Conservation (phyloP, 306 rosid genomes). For the Quercus wislizeni region DNA sequence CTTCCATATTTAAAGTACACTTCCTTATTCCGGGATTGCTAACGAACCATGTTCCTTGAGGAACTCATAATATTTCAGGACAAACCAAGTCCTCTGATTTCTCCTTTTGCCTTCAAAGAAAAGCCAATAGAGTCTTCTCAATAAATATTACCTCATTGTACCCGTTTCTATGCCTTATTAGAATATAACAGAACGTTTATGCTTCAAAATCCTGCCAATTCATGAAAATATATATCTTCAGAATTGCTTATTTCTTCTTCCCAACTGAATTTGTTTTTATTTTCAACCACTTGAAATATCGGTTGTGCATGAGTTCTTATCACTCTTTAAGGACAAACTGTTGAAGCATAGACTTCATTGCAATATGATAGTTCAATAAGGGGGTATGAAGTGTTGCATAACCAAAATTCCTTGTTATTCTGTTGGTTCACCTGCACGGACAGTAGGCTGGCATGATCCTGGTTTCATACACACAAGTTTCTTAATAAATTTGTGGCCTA, state of each 20-base stretch:
- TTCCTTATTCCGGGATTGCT: no score
- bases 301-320: slow-evolving; percentile 4
- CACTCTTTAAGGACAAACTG: neutral
- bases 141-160: neutral
- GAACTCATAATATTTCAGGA: neutral
- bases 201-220: neutral
- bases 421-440: slow-evolving; percentile 77
- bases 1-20: no score
- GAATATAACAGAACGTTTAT: neutral
- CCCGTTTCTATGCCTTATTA: neutral
- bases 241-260: slow-evolving; percentile 3
- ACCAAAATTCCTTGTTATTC: slow-evolving; percentile 13
- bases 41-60: neutral
- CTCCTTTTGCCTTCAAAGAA: neutral
- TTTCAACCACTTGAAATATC: neutral
- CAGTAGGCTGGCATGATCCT: slow-evolving; percentile 96
- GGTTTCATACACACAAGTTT: slow-evolving; percentile 93
- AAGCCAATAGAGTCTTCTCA: neutral
- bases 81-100: neutral
- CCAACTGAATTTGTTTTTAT: slow-evolving; percentile 9
- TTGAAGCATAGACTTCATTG: neutral
- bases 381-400: neutral
- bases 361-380: neutral
- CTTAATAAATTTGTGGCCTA: slow-evolving; percentile 76
- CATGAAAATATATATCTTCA: slow-evolving; percentile 5